A percentile compares a stretch with the other conserved stretches of the same genome.
Evolutionary conservation across 441 rosid species (phyloP).

Genomic region (Jatropha multifida): DNA sequence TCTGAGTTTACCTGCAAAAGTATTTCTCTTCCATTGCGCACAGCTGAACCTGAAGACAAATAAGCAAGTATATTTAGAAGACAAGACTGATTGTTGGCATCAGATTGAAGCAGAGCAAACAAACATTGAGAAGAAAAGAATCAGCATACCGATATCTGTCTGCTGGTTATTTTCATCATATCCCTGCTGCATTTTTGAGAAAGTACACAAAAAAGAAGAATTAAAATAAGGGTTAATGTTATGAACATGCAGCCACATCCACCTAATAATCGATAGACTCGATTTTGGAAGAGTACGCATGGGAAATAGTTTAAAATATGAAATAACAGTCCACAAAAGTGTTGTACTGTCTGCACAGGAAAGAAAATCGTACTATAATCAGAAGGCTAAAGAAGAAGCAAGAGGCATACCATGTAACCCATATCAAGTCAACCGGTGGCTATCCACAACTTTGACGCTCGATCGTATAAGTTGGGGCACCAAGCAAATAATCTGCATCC

Average conservation of each 20-base stretch:
- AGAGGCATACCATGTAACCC: conserved; percentile 13
- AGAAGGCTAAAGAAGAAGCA: not conserved
- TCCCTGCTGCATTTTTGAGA: conserved; percentile 25
- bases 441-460: not conserved
- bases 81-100: not conserved
- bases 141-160: conserved; percentile 54
- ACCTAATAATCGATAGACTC: not conserved
- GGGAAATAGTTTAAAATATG: not conserved
- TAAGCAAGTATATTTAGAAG: not conserved
- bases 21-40: conserved; percentile 76
- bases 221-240: not conserved
- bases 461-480: not conserved
- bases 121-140: conserved; percentile 1
- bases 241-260: not conserved
- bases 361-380: not conserved
- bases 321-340: not conserved
- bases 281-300: not conserved
- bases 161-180: conserved; percentile 50
- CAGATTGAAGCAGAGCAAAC: not conserved
- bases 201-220: not conserved
- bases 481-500: conserved; percentile 10
- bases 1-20: conserved; percentile 59
- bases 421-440: conserved; percentile 5
- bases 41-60: conserved; percentile 47
- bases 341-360: not conserved